Evolutionary conservation across 83 land plant genomes (phyloP).

Genomic region (Diphasiastrum complanatum): DNA sequence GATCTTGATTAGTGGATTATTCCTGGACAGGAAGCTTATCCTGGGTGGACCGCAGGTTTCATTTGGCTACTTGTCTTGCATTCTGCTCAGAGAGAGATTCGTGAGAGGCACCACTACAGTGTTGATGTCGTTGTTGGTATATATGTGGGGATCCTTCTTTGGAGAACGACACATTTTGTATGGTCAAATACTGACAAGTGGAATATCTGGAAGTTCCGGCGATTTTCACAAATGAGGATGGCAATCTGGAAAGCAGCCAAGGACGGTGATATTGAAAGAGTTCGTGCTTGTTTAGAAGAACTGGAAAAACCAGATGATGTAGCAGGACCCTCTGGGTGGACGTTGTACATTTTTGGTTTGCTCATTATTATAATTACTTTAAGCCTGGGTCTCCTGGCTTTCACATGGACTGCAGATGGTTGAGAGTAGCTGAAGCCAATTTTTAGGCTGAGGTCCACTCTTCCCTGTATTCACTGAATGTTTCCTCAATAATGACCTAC

Average conservation of each 20-base stretch:
- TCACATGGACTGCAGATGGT: slow-evolving; percentile 71
- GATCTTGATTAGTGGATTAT: too few species aligned
- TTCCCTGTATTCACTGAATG: too few species aligned
- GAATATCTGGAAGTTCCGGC: slow-evolving; percentile 23
- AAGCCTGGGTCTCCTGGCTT: slow-evolving; percentile 60
- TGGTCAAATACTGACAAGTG: slow-evolving; percentile 58
- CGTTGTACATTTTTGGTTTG: slow-evolving; percentile 42
- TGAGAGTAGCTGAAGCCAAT: too few species aligned
- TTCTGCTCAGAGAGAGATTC: slow-evolving; percentile 79
- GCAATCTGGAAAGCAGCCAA: slow-evolving; percentile 72
- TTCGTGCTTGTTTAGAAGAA: slow-evolving; percentile 50
- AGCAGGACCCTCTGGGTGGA: slow-evolving; percentile 14
- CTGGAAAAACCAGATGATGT: slow-evolving; percentile 38
- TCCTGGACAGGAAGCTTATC: slow-evolving; percentile 75
- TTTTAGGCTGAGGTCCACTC: too few species aligned
- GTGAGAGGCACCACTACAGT: slow-evolving; percentile 87
- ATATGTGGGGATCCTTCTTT: slow-evolving; percentile 74
- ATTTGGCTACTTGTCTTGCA: slow-evolving; percentile 78
- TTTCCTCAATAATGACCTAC: too few species aligned
- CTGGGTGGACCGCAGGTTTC: slow-evolving; percentile 68
- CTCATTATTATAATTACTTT: slow-evolving; percentile 38
- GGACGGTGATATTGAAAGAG: slow-evolving; percentile 69
- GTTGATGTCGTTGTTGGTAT: slow-evolving; percentile 82
- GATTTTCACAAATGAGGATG: slow-evolving; percentile 57
- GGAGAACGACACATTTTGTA: slow-evolving; percentile 71